Evolutionary conservation across 441 rosid genomes (phyloP), one percentile per base, ranked within the genome.

Genomic region (Pelargonium australe): DNA sequence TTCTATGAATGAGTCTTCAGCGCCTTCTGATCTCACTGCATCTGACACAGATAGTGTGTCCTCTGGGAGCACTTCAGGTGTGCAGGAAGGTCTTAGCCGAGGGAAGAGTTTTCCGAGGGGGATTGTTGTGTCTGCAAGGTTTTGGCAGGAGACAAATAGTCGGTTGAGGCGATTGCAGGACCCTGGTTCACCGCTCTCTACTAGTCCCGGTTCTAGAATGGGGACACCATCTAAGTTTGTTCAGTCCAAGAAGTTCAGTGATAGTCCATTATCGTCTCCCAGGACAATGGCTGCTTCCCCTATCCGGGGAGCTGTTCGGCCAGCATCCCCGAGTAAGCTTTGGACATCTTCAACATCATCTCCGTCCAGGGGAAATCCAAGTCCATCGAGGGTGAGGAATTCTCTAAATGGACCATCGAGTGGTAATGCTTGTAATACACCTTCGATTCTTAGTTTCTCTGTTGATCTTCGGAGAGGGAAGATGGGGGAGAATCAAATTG

Each of bases 121-220:
- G 20, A 75, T 71, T 63, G 73, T 47, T 63, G 78, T 84, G 55
- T 88, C 91, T 65, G 86, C 91, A 0, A 85, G 75, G 76, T 88
- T 88, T 68, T 88, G 94, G 94, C 94, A 85, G 73, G 91, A 88
- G 76, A 88, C 91, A 55, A 88, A 88, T 68, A 85, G 80, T 74
- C 80, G 91, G 76, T 79, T 88, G 73, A 81, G 94, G 68, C 77
- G 91, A 70, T 75, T 86, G 69, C 94, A 86, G 67, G 88, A 88
- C 73, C 89, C 89, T 0, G 83, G 88, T 7, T 85, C 91, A 0
- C 91, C 86, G 17, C 64, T 80, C 67, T 82, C 73, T 16, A 63
- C 82, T 34, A 85, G 85, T 76, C 86, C 85, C 2, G 81, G 77
- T 64, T 81, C 82, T 7, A 84, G 83, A 77, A 75, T 63, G 13